A percentile compares a stretch with the other conserved stretches of the same genome.
phyloP scores from a whole-genome alignment of 225 moss, liverwort and hornwort species.

The Sphagnum tenellum region DNA sequence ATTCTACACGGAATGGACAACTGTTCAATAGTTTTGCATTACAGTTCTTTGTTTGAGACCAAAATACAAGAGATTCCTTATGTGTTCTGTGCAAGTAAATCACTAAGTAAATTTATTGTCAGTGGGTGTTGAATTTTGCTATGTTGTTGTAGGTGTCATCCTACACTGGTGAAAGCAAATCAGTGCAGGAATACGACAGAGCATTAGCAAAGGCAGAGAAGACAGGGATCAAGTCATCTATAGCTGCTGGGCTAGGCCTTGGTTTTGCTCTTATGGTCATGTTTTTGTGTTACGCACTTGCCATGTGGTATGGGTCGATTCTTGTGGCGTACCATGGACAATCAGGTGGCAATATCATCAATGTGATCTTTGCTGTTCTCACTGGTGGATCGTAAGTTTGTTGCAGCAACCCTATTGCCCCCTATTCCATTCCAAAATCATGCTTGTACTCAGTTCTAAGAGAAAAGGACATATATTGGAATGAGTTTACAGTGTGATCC shows the following conservation, averaged over 20 bases:
- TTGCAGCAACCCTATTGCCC: no score
- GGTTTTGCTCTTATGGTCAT: slow-evolving; percentile 45
- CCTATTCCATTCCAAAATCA: no score
- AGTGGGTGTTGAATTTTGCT: not conserved
- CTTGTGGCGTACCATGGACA: slow-evolving; percentile 49
- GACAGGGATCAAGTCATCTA: slow-evolving; percentile 43
- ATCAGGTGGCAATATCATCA: slow-evolving; percentile 58
- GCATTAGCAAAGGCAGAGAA: slow-evolving; percentile 57
- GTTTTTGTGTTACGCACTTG: slow-evolving; percentile 53
- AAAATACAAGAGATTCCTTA: not conserved
- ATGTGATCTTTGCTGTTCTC: slow-evolving; percentile 66
- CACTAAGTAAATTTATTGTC: not conserved
- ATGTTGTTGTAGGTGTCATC: slow-evolving; percentile 52
- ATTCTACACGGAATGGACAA: no score
- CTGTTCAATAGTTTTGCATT: no score
- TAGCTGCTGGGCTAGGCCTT: slow-evolving; percentile 41
- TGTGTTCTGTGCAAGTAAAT: not conserved
- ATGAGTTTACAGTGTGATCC: no score
- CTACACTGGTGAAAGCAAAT: slow-evolving; percentile 67
- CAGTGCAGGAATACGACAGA: slow-evolving; percentile 67
- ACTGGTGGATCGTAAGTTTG: slow-evolving; percentile 66
- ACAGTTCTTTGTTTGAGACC: no score
- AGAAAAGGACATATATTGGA: no score
- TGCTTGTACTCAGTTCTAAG: no score
- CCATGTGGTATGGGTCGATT: slow-evolving; percentile 80